A percentile compares a stretch with the other conserved stretches of the same genome.
Evolutionary conservation across 2,329 filamentous ascomycete species (phyloP).

Genomic region (Stagonosporopsis chrysanthemi): DNA sequence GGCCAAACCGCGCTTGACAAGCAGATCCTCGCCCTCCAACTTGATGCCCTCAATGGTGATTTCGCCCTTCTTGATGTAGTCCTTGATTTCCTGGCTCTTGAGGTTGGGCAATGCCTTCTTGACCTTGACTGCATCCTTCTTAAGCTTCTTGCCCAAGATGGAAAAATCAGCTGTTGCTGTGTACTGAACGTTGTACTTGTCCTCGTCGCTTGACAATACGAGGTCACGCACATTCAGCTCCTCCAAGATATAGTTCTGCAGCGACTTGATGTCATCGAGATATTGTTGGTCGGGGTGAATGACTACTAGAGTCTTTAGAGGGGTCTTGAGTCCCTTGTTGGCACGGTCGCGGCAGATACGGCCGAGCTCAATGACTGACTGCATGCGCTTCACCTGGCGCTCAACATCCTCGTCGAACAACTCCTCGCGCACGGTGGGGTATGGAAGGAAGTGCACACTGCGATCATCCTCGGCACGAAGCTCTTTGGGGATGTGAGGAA

Average conservation of each 20-base stretch:
- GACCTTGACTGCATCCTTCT: conserved; percentile 90
- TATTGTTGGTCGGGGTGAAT: conserved; percentile 85
- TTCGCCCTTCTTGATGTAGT: conserved; percentile 74
- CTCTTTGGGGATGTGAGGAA: conserved; percentile 79
- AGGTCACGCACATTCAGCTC: conserved; percentile 91
- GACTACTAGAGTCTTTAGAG: conserved; percentile 86
- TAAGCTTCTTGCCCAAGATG: conserved; percentile 92
- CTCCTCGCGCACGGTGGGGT: conserved; percentile 86
- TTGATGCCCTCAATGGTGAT: conserved; percentile 87
- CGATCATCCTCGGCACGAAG: conserved; percentile 75
- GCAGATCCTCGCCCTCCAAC: conserved; percentile 81
- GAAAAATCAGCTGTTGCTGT: conserved; percentile 92
- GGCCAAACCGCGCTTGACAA: conserved; percentile 80
- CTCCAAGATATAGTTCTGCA: conserved; percentile 88
- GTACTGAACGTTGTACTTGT: conserved; percentile 90
- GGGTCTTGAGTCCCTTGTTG: conserved; percentile 86
- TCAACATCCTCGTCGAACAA: conserved; percentile 88
- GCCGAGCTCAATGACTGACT: conserved; percentile 90
- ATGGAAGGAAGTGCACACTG: conserved; percentile 91
- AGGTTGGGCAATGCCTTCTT: conserved; percentile 87
- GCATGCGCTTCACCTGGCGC: conserved; percentile 88
- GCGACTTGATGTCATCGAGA: conserved; percentile 82
- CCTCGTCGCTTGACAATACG: conserved; percentile 84
- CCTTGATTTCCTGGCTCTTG: conserved; percentile 80
- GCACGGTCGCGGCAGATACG: conserved; percentile 86